Evolutionary conservation across 441 rosid species (phyloP), one percentile per base, ranked within the genome.

Genomic region (Metrosideros polymorpha): DNA sequence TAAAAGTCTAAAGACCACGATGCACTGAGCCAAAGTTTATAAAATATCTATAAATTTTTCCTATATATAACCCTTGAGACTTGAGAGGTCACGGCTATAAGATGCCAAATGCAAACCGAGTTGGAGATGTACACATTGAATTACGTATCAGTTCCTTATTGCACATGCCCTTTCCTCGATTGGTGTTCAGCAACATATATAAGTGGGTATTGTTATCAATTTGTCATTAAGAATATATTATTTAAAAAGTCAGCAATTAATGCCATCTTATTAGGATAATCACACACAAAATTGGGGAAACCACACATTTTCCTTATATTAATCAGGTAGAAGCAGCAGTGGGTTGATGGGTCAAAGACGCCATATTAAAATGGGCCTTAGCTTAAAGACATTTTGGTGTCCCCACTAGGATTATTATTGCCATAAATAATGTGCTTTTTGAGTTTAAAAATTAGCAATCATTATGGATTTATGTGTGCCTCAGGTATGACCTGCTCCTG

Each of bases 1-100:
- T 17, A 9, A 63, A 63, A 63, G 3, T 32, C 2, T 63, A 63
- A 22, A 8, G 18, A 9, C 32, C 24, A 8, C 0, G 0, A 32
- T 63, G 1, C 14, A 8, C 32, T 63, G 18, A 32, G 24, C 30
- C 3, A 32, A 18, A 17, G 1, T 32, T 63, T 63, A 18, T 1
- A 1, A 63, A 32, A 0, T 17, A 18, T 32, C 6, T 0, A 3
- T 32, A 32, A 6, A 63, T 32, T 18, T 63, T 32, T 19, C 7
- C 6, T 32, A 32, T 32, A 32, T 0, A 61, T 4, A 17, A 32
- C 75, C 24, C 27, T 35, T 35, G 45, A 42, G n/a, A 19, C 47
- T 39, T 32, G 7, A 66, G 45, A 66, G 77, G 47, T 66, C 47
- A 32, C 9, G 49, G 3, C 9, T 45, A 43, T 18, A 35, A 71